Percentiles rank a stretch among this genome's conserved stretches.
Evolutionary conservation across 352 stramenopile species (phyloP).

Genomic region (Aphanomyces euteiches): DNA sequence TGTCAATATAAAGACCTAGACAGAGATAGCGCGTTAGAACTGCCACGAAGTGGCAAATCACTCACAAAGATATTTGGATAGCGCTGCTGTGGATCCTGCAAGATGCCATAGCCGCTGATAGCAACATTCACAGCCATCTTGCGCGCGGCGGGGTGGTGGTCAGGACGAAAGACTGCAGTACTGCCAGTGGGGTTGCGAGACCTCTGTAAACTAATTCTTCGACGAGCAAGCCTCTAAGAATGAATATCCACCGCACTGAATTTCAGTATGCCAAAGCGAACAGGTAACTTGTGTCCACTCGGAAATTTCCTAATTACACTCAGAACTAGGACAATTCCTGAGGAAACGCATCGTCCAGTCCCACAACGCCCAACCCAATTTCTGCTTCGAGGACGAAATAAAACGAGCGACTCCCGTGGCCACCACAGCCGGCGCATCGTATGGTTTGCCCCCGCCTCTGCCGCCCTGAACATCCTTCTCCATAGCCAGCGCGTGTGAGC

Average conservation of each 20-base stretch:
- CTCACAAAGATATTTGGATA: constrained; percentile 22
- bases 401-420: too few relatives aligned
- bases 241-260: neutral
- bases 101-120: constrained; percentile 68
- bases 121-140: constrained; percentile 50
- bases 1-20: constrained; percentile 64
- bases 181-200: neutral
- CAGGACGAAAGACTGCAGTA: constrained; percentile 5
- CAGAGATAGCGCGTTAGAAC: constrained; percentile 28
- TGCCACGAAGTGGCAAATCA: neutral
- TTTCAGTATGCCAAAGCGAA: constrained; percentile 3
- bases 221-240: neutral
- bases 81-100: constrained; percentile 46
- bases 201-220: neutral
- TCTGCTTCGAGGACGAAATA: too few relatives aligned
- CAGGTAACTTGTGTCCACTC: neutral
- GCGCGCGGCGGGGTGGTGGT: neutral
- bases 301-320: neutral
- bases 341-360: too few relatives aligned
- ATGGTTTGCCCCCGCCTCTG: too few relatives aligned
- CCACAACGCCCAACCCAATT: too few relatives aligned
- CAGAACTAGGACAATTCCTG: neutral
- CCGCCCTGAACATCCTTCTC: too few relatives aligned
- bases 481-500: too few relatives aligned
- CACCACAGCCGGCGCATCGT: too few relatives aligned